Conservation (phyloP, 1,284 basidiomycete genomes). For the Takashimella tepidaria region DNA sequence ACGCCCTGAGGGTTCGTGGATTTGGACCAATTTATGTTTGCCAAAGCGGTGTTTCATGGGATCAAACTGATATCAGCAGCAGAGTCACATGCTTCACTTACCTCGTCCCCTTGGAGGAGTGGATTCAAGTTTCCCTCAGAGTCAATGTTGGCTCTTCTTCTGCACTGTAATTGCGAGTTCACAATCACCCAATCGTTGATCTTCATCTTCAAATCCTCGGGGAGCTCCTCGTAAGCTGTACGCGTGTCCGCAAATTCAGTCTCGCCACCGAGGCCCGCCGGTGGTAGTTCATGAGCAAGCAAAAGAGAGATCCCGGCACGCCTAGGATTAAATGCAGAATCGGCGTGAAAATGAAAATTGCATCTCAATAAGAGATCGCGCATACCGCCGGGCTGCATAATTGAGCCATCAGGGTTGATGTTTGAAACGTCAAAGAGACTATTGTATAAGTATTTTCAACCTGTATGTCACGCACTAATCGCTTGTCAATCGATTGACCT, state of each 20-base stretch:
- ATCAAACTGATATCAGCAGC: conserved; percentile 8
- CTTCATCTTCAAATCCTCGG: conserved; percentile 8
- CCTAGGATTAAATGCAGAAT: conserved; percentile 18
- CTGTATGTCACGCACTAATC: conserved; percentile 10
- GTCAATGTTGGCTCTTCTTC: conserved; percentile 24
- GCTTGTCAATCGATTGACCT: conserved; percentile 13
- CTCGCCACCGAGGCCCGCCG: conserved; percentile 24
- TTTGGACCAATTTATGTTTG: conserved; percentile 35
- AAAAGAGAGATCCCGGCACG: conserved; percentile 24
- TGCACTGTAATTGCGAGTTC: conserved; percentile 28
- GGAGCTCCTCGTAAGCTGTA: conserved; percentile 27
- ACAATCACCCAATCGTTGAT: conserved; percentile 17
- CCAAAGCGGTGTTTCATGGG: conserved; percentile 20
- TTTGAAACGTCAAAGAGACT: conserved; percentile 25
- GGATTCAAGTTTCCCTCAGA: conserved; percentile 8
- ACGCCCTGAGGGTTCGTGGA: conserved; percentile 22
- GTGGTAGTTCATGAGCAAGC: conserved; percentile 34
- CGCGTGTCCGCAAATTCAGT: conserved; percentile 39
- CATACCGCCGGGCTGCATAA: conserved; percentile 17
- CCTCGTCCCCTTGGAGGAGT: conserved; percentile 22
- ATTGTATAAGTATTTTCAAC: background rate
- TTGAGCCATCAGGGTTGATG: conserved; percentile 17
- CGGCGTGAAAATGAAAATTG: conserved; percentile 19
- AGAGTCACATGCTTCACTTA: conserved; percentile 10
- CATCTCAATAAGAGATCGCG: conserved; percentile 17